Evolutionary conservation across 2,329 filamentous ascomycete genomes (phyloP), one percentile per base, ranked within the genome.

Genomic region (Sclerotinia borealis): DNA sequence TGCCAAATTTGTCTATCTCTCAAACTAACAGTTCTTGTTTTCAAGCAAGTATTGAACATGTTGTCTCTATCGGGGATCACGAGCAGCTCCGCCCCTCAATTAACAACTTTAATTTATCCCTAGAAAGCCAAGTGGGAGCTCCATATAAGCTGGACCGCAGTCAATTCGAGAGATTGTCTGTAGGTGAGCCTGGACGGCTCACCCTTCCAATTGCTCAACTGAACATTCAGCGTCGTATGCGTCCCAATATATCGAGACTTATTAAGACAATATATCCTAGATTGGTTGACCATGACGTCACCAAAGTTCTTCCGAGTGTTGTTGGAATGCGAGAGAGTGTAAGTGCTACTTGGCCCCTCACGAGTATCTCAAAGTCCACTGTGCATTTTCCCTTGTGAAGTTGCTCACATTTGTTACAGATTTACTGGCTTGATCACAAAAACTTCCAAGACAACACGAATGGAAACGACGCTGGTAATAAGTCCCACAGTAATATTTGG

Each of bases 41-140:
- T 22, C 43, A 75, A 13, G 69, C 68, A 2, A 75, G 70, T 2
- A 65, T 79, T 10, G 75, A 80, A 64, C 77, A 80, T 66, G 65
- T 72, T 13, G 77, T 79, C 29, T 69, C 75, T 5, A 79, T 80
- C 65, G 77, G 78, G 1, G 78, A 80, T 65, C 78, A 80, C 59
- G 67, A 75, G 50, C 77, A 80, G 58, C 72, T 80, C 6, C 74
- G 76, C 4, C 77, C 78, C 0, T 51, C 64, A 19, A 71, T 69
- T n/a, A 69, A 67, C 50, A 72, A 72, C 31, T 34, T 31, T 9
- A 63, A 64, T 4, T 63, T 72, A 3, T 70, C 68, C 19, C 54
- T 71, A 76, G 80, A 73, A 64, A 68, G 67, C 27, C 25, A 37
- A 39, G 36, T 65, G 22, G 71, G 31, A 61, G 64, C 3, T 52